phyloP scores from a whole-genome alignment of 1,139 yeast species.

The Kodamaea ohmeri region DNA sequence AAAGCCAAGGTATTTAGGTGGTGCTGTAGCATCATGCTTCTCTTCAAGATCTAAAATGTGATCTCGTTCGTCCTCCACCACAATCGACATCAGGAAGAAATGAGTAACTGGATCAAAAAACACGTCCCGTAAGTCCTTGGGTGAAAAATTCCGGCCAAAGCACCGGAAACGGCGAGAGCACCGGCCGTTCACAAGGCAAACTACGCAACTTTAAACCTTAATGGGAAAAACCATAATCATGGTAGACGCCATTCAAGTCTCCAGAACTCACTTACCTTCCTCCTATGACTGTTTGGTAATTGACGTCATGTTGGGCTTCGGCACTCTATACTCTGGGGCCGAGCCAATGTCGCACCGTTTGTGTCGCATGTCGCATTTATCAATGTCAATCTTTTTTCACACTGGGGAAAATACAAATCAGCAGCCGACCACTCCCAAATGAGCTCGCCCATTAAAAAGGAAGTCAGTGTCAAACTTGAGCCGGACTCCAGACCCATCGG shows the following conservation, averaged over 20 bases:
- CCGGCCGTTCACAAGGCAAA: background rate
- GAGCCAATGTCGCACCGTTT: slow-evolving; percentile 3
- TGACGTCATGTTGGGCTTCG: too few relatives aligned
- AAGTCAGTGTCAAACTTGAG: slow-evolving; percentile 26
- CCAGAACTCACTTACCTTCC: too few relatives aligned
- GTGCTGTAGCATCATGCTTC: slow-evolving; percentile 23
- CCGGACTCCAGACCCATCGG: slow-evolving; percentile 9
- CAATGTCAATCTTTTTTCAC: slow-evolving; percentile 3
- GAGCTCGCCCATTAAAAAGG: slow-evolving; percentile 31
- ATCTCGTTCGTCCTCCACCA: slow-evolving; percentile 14
- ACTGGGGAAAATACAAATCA: background rate
- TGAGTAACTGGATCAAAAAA: background rate
- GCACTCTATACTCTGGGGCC: too few relatives aligned
- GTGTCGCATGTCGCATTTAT: background rate
- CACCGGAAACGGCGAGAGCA: slow-evolving; percentile 6
- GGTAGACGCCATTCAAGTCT: too few relatives aligned
- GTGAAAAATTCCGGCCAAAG: background rate
- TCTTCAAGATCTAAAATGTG: slow-evolving; percentile 9
- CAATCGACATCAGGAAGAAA: slow-evolving; percentile 12
- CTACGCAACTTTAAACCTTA: too few relatives aligned
- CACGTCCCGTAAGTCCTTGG: background rate
- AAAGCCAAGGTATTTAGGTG: slow-evolving; percentile 68
- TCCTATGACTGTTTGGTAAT: too few relatives aligned
- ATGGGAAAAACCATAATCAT: too few relatives aligned
- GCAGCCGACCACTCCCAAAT: slow-evolving; percentile 12